Percentiles rank a stretch among this genome's conserved stretches.
Evolutionary conservation across 495 filamentous ascomycete species (phyloP).

Genomic region (Hypoxylon lenormandii): DNA sequence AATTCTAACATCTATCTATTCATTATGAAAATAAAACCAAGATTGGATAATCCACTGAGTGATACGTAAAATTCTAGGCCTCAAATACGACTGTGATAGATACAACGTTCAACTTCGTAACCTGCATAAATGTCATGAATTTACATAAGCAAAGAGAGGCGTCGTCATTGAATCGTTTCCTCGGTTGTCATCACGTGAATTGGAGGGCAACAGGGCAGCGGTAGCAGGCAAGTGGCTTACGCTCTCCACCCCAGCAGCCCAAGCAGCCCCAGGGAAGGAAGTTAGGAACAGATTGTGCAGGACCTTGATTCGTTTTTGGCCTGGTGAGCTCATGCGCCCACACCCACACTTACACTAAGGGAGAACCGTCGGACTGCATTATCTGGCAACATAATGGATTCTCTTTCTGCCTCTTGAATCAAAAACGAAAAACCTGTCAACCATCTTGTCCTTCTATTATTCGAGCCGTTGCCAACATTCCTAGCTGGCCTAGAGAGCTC

Average conservation of each 20-base stretch:
- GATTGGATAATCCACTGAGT: no score
- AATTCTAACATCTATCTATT: neutral
- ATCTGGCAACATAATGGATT: constrained; percentile 52
- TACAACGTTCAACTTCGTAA: neutral
- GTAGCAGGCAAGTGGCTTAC: constrained; percentile 23
- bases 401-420: constrained; percentile 17
- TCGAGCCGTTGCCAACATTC: constrained; percentile 32
- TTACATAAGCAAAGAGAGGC: neutral
- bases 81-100: neutral
- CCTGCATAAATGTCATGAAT: neutral
- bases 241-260: constrained; percentile 5
- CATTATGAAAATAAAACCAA: neutral
- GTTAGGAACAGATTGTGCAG: constrained; percentile 32
- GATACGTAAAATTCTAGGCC: neutral
- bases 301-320: constrained; percentile 36
- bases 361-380: constrained; percentile 39
- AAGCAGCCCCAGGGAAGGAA: no score
- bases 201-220: neutral
- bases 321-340: constrained; percentile 35
- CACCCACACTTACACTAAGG: constrained; percentile 29
- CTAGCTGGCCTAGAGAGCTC: constrained; percentile 53
- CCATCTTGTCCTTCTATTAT: constrained; percentile 18
- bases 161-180: constrained; percentile 3
- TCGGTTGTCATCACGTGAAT: constrained; percentile 23
- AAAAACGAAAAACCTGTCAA: constrained; percentile 13